Conservation (phyloP, 352 stramenopile species). For the Globisporangium middletonii region DNA sequence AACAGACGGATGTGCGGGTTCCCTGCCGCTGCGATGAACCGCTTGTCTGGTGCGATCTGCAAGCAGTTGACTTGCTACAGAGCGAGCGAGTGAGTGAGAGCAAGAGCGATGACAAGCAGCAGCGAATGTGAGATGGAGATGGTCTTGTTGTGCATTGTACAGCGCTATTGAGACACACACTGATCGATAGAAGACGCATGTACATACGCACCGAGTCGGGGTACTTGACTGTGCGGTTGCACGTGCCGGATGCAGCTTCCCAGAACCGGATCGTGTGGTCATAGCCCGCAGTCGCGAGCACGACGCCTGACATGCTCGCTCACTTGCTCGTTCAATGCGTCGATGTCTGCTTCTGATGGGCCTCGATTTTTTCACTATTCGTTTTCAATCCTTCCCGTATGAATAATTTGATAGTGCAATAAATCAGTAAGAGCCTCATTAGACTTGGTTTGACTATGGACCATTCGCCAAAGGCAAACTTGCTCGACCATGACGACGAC, state of each 20-base stretch:
- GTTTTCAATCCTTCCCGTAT: too few species aligned
- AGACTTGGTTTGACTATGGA: too few species aligned
- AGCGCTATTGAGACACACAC: background rate
- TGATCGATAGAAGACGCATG: background rate
- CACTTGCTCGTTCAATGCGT: background rate
- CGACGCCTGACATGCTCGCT: conserved; percentile 77
- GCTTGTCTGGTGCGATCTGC: conserved; percentile 96
- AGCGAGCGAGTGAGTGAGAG: background rate
- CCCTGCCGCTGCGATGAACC: conserved; percentile 94
- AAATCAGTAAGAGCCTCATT: too few species aligned
- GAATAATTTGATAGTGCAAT: too few species aligned
- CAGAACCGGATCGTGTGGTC: conserved; percentile 99
- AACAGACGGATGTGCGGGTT: conserved; percentile 98
- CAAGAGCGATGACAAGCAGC: conserved; percentile 1
- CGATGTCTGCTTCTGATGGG: background rate
- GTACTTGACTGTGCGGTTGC: conserved; percentile 94
- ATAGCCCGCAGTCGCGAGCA: conserved; percentile 96
- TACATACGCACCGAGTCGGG: conserved; percentile 80
- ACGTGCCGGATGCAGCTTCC: conserved; percentile 94
- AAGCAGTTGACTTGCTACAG: conserved; percentile 94
- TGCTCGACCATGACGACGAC: too few species aligned
- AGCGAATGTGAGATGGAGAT: too few species aligned
- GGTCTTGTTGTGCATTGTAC: background rate
- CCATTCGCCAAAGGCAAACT: too few species aligned
- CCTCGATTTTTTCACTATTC: too few species aligned